Conservation (phyloP, 2,329 filamentous ascomycete genomes). For the Fusarium protoensiforme region DNA sequence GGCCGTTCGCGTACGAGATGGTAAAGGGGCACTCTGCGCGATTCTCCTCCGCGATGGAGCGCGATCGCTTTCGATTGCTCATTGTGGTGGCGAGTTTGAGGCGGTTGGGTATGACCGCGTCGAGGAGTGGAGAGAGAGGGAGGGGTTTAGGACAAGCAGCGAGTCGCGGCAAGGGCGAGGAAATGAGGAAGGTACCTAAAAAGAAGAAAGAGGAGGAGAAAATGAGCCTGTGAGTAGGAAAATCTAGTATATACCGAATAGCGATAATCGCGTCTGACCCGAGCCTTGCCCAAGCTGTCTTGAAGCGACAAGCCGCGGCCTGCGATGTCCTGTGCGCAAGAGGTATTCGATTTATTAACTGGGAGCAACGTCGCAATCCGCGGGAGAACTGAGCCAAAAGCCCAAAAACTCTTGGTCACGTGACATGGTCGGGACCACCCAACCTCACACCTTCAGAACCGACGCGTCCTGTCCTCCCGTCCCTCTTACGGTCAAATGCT, state of each 20-base stretch:
- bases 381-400: constrained; percentile 41
- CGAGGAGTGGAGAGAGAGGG: constrained; percentile 39
- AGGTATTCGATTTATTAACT: constrained; percentile 39
- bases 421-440: constrained; percentile 34
- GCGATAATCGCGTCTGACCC: constrained; percentile 37
- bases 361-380: constrained; percentile 43
- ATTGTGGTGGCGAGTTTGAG: constrained; percentile 37
- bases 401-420: constrained; percentile 35
- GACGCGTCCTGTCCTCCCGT: constrained; percentile 11
- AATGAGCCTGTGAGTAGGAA: not conserved
- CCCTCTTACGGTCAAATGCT: not conserved
- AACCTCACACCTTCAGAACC: not conserved
- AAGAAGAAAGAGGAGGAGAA: not conserved
- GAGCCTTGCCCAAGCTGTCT: constrained; percentile 43
- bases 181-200: not conserved
- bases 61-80: constrained; percentile 63
- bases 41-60: constrained; percentile 60
- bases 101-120: constrained; percentile 40
- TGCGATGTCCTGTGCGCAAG: constrained; percentile 45
- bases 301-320: constrained; percentile 44
- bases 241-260: constrained; percentile 2
- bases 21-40: constrained; percentile 68
- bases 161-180: constrained; percentile 28
- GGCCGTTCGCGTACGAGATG: constrained; percentile 48
- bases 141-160: constrained; percentile 38